Base-by-base conservation (phyloP, 129 eudicot genomes). In the Apium graveolens region DNA sequence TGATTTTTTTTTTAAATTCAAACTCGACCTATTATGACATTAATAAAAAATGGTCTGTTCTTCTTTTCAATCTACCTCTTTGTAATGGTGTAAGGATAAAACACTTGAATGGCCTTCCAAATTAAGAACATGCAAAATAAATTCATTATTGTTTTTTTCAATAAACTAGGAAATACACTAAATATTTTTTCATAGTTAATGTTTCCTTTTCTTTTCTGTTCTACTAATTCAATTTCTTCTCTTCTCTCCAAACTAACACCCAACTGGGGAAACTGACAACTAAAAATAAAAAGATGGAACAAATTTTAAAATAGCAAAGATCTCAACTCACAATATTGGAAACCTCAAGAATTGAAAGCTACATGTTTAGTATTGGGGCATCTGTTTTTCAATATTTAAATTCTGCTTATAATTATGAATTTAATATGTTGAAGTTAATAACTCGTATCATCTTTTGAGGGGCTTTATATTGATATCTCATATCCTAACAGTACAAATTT, bases 401-500 rank as follows among this genome's bases (percentile, higher is more conserved):
- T 65, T 63, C 20, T 65, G 71, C 71, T 29, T 31, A 14, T 27
- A 27, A 63, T 27, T 13, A 13, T 63, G 71, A 29, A 29, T 11
- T 32, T 14, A 27, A 13, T 13, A 65, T 65, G 71, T 65, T 57
- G 13, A 55, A 55, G 20, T 63, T 1, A 13, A 31, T 43, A 29
- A 26, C 18, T 42, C 46, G 3, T 11, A 16, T 73, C 39, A n/a
- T 44, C 24, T 73, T 43, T 73, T 29, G 26, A 43, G 46, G 21
- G 38, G 11, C 16, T 13, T 11, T n/a, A 44, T 26, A 14, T n/a
- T 73, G 38, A 44, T 27, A 73, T 43, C 17, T 43, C 39, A 44
- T 41, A 26, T 73, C 14, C 5, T 73, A 43, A 86, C 91, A 93
- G 98, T 93, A 86, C 86, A 93, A 93, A 75, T 93, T 90, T 85